Base-by-base conservation (phyloP, 2,329 filamentous ascomycete genomes). In the Pestalotiopsis sp. region DNA sequence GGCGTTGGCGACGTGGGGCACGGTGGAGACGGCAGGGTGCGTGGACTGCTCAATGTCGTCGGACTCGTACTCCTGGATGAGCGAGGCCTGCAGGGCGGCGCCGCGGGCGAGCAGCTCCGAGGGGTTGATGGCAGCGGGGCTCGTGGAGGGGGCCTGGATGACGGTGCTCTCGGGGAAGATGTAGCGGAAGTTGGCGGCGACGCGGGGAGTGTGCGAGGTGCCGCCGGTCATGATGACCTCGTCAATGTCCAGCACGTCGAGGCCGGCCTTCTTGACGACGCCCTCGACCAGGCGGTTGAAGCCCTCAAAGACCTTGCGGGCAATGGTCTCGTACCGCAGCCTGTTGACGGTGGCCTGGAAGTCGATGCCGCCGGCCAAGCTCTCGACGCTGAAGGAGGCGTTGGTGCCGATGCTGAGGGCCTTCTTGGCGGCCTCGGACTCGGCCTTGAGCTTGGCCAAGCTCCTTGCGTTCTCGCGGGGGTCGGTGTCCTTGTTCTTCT, bases 31-130 rank as follows among this genome's bases (percentile, higher is more conserved):
- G 78, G 94, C 93, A 65, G 96, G 91, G 85, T 99, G 95, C 61
- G 94, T 97, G 70, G 93, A 97, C 86, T 98, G 94, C 79, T 97
- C 93, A 74, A 99, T 97, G 78, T 98, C 95, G 72, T 94, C 91
- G 73, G 89, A 87, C 75, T 99, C 96, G 81, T 97, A 99, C 81
- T 97, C 95, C 80, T 94, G 91, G 79, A 99, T 94, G 71, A 99
- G 85, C 69, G 91, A 97, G 48, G 96, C 96, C 83, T 99, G 96
- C 75, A 99, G 94, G 39, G 96, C 95, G 69, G 96, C 96, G 77
- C 96, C 96, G 71, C 96, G 91, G 70, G 93, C 92, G 75, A 91
- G 86, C 67, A 98, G 87, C 83, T 98, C 95, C 3, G 94, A 96
- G 71, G 96, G 96, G 88, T 98, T 98, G 83, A 98, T 90, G 70